Evolutionary conservation across 306 rosid species (phyloP).

Genomic region (Cicer yamashitae): DNA sequence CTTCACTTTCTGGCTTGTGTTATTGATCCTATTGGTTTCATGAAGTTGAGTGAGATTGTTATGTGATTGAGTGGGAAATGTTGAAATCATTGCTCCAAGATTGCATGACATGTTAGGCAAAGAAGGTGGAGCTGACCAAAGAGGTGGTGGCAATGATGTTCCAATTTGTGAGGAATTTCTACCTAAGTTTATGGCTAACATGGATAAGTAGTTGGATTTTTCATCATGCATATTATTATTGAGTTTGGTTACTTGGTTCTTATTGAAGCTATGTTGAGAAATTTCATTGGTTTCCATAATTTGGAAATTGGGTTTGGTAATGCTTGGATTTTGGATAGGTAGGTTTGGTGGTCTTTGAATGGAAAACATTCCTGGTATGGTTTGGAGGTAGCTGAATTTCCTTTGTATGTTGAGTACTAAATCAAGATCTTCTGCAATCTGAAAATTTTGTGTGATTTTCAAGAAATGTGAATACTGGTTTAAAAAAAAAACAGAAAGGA

Average conservation of each 20-base stretch:
- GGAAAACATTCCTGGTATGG: conserved; percentile 74
- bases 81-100: conserved; percentile 4
- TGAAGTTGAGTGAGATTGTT: conserved; percentile 39
- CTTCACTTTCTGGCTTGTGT: conserved; percentile 47
- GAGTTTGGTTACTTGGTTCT: conserved; percentile 46
- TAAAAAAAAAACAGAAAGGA: too few species aligned
- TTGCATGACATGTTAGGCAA: conserved; percentile 61
- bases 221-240: conserved; percentile 63
- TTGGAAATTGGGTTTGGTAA: conserved; percentile 57
- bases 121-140: conserved; percentile 60
- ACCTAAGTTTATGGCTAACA: conserved; percentile 65
- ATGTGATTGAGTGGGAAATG: too few species aligned
- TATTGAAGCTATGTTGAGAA: conserved; percentile 43
- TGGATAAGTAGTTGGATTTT: conserved; percentile 51
- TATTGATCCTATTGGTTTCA: conserved; percentile 39
- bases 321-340: conserved; percentile 67
- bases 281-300: conserved; percentile 55
- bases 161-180: conserved; percentile 62
- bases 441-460: conserved; percentile 33
- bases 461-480: not conserved
- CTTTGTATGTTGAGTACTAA: conserved; percentile 75
- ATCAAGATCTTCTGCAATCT: conserved; percentile 78
- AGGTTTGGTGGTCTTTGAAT: conserved; percentile 76
- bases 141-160: conserved; percentile 44
- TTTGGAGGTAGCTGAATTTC: conserved; percentile 81